These are phyloP conservation scores for Zelonia costaricensis DNA, from an alignment of 208 protist species.

Conservation along the genomic window DNA sequence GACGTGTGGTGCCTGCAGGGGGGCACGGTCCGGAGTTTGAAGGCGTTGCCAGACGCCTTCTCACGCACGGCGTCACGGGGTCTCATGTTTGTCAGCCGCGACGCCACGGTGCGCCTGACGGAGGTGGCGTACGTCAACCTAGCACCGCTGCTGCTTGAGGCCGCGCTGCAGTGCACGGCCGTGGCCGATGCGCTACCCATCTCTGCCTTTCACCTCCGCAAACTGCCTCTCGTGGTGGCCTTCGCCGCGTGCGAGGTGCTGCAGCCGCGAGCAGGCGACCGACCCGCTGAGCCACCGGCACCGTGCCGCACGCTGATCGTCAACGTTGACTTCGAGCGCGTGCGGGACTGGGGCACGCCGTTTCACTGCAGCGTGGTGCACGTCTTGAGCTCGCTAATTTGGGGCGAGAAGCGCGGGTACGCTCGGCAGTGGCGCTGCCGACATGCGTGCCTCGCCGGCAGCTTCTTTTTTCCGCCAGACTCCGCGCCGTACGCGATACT, in stretches of 20 bases:
- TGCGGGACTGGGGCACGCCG: background rate
- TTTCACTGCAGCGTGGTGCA: slow-evolving; percentile 13
- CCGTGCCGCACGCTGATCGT: slow-evolving; percentile 6
- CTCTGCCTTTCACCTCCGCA: slow-evolving; percentile 7
- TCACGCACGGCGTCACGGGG: background rate
- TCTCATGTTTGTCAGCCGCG: slow-evolving; percentile 8
- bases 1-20: slow-evolving; percentile 26
- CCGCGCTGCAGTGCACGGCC: background rate
- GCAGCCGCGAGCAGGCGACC: background rate
- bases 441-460: slow-evolving; percentile 18
- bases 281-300: too few relatives aligned
- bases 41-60: slow-evolving; percentile 1
- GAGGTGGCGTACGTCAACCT: slow-evolving; percentile 3
- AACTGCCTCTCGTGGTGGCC: slow-evolving; percentile 5
- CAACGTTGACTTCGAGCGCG: slow-evolving; percentile 14
- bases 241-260: slow-evolving; percentile 5
- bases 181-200: slow-evolving; percentile 10
- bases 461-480: slow-evolving; percentile 13
- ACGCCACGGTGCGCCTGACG: background rate
- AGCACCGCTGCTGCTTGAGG: background rate
- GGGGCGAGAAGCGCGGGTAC: slow-evolving; percentile 1
- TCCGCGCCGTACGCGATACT: slow-evolving; percentile 12
- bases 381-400: slow-evolving; percentile 6
- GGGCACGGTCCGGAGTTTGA: slow-evolving; percentile 7
- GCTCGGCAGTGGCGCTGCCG: slow-evolving; percentile 10